Percentiles rank a stretch among this genome's conserved stretches.
These are phyloP conservation scores for Hypsizygus marmoreus DNA, from an alignment of 768 basidiomycete species.

Conservation along the genomic window DNA sequence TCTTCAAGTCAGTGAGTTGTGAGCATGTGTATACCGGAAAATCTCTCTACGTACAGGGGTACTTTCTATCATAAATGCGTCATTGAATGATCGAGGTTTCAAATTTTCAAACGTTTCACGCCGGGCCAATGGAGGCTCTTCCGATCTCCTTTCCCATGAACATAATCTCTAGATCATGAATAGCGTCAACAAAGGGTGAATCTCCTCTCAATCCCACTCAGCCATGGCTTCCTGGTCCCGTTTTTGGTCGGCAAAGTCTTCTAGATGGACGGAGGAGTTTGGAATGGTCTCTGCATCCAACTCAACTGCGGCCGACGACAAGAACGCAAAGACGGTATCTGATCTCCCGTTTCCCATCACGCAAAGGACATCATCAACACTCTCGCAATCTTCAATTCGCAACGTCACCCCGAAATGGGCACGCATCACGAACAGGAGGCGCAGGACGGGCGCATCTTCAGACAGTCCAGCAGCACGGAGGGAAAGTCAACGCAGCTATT, in stretches of 20 bases:
- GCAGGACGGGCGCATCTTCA: background rate
- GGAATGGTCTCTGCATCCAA: background rate
- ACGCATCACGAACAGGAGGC: background rate
- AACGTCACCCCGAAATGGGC: background rate
- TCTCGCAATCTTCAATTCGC: background rate
- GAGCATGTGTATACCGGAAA: background rate
- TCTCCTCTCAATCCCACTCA: too few species aligned
- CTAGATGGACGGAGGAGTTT: background rate
- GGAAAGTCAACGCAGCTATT: background rate
- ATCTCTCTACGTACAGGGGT: too few species aligned
- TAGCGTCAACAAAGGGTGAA: too few species aligned
- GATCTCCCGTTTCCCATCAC: constrained; percentile 1
- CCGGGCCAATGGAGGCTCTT: too few species aligned
- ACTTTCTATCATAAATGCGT: too few species aligned
- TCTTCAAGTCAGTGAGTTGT: background rate
- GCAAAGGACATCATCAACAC: background rate
- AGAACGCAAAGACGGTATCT: too few species aligned
- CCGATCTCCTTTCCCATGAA: too few species aligned
- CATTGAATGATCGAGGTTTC: background rate
- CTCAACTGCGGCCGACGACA: background rate
- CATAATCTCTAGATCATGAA: too few species aligned
- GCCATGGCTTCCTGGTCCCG: too few species aligned
- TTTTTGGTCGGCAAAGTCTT: too few species aligned
- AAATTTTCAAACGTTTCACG: background rate
- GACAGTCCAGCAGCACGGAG: background rate